A percentile compares a stretch with the other conserved stretches of the same genome.
Conservation (phyloP, 192 early-diverging fungal species). For the Linnemannia exigua region DNA sequence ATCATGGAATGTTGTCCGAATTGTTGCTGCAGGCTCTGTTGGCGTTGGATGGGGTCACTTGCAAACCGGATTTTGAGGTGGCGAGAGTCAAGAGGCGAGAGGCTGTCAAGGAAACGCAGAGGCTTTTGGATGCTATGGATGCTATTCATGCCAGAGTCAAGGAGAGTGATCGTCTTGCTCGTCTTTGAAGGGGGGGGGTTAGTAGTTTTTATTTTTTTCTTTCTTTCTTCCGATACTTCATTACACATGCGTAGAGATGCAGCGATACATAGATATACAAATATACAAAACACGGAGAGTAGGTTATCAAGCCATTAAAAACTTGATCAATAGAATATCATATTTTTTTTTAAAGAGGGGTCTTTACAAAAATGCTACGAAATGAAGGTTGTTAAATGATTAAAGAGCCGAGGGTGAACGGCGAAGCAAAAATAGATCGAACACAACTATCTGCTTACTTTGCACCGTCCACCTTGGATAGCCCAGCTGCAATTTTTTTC, state of each 20-base stretch:
- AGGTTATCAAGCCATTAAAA: too few relatives aligned
- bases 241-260: too few relatives aligned
- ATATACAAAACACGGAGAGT: too few relatives aligned
- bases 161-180: slow-evolving; percentile 57
- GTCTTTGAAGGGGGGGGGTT: slow-evolving; percentile 12
- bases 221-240: too few relatives aligned
- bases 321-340: too few relatives aligned
- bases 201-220: too few relatives aligned
- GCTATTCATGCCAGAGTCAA: slow-evolving; percentile 72
- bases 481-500: slow-evolving; percentile 18
- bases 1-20: slow-evolving; percentile 77
- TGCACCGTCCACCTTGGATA: not conserved
- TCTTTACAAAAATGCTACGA: too few relatives aligned
- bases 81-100: slow-evolving; percentile 80
- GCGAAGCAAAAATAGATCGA: not conserved
- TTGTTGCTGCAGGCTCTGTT: slow-evolving; percentile 84
- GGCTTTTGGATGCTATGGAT: slow-evolving; percentile 84
- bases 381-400: too few relatives aligned
- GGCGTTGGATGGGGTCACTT: slow-evolving; percentile 80
- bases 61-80: slow-evolving; percentile 76
- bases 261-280: too few relatives aligned
- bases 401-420: not conserved
- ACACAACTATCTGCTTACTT: not conserved
- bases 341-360: too few relatives aligned
- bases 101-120: slow-evolving; percentile 80